phyloP scores from a whole-genome alignment of 176 grass and related monocot genomes.

The Chrysopogon serrulatus region DNA sequence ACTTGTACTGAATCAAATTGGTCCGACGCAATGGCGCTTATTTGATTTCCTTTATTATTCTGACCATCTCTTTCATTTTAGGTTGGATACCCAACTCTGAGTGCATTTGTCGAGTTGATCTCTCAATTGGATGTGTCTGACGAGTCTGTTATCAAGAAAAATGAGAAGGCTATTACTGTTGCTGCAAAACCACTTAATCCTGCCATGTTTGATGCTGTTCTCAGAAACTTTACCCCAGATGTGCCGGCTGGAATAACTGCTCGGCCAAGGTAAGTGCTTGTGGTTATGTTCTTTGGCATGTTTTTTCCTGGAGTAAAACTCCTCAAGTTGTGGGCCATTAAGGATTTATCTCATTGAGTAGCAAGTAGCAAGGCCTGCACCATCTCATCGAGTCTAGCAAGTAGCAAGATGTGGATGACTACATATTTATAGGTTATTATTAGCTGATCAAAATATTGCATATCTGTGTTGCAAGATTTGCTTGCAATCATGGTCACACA shows the following conservation, averaged over 20 bases:
- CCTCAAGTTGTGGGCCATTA: background rate
- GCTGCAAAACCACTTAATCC: slow-evolving; percentile 66
- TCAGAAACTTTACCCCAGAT: slow-evolving; percentile 81
- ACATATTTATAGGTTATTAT: background rate
- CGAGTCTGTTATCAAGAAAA: slow-evolving; percentile 48
- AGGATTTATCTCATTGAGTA: slow-evolving; percentile 2
- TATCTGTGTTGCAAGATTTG: background rate
- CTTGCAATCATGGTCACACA: background rate
- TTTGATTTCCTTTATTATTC: background rate
- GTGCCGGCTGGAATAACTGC: slow-evolving; percentile 62
- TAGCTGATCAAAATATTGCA: background rate
- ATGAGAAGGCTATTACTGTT: slow-evolving; percentile 45
- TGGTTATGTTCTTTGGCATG: background rate
- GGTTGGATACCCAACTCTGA: slow-evolving; percentile 74
- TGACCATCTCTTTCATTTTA: slow-evolving; percentile 31
- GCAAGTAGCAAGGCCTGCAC: background rate
- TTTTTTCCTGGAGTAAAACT: slow-evolving; percentile 3
- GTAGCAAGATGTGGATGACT: background rate
- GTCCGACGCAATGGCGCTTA: background rate
- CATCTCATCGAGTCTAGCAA: background rate
- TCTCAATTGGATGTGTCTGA: slow-evolving; percentile 74
- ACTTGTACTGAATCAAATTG: background rate
- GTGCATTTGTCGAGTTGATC: slow-evolving; percentile 82
- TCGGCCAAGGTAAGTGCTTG: slow-evolving; percentile 55
- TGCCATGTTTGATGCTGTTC: slow-evolving; percentile 77